These are phyloP conservation scores for Sclerotinia borealis DNA, from an alignment of 2,329 filamentous ascomycete species.

Conservation along the genomic window DNA sequence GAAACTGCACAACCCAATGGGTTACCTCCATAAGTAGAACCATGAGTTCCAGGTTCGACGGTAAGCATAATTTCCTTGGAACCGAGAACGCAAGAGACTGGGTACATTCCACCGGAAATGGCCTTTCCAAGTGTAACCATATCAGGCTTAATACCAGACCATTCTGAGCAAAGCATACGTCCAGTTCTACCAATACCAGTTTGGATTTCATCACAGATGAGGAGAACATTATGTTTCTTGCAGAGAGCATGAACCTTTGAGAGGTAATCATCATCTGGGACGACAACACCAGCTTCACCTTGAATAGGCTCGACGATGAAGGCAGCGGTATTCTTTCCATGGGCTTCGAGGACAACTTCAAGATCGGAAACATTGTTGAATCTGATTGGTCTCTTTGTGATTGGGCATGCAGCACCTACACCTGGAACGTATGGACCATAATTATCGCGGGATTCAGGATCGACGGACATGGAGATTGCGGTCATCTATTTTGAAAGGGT, in stretches of 20 bases:
- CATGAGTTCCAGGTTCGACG: constrained; percentile 92
- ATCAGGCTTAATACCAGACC: constrained; percentile 92
- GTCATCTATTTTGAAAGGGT: constrained; percentile 51
- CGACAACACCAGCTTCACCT: constrained; percentile 93
- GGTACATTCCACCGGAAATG: constrained; percentile 97
- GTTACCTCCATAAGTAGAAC: constrained; percentile 97
- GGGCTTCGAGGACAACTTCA: constrained; percentile 68
- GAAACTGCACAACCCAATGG: constrained; percentile 92
- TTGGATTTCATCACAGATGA: constrained; percentile 98
- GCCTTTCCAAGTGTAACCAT: constrained; percentile 94
- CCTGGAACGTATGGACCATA: constrained; percentile 93
- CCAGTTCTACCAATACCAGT: constrained; percentile 95
- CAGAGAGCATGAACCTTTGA: constrained; percentile 74
- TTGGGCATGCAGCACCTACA: constrained; percentile 70
- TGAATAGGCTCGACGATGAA: constrained; percentile 97
- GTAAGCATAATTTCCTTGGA: constrained; percentile 91
- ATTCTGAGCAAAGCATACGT: constrained; percentile 88
- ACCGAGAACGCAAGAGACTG: constrained; percentile 88
- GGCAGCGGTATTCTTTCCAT: constrained; percentile 80
- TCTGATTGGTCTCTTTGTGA: constrained; percentile 69
- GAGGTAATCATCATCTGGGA: constrained; percentile 87
- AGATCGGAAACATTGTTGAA: constrained; percentile 84
- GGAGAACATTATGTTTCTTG: constrained; percentile 88
- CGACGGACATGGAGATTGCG: constrained; percentile 89
- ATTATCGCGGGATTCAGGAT: constrained; percentile 89